phyloP scores from a whole-genome alignment of 495 filamentous ascomycete species.

The Chlorociboria aeruginascens region DNA sequence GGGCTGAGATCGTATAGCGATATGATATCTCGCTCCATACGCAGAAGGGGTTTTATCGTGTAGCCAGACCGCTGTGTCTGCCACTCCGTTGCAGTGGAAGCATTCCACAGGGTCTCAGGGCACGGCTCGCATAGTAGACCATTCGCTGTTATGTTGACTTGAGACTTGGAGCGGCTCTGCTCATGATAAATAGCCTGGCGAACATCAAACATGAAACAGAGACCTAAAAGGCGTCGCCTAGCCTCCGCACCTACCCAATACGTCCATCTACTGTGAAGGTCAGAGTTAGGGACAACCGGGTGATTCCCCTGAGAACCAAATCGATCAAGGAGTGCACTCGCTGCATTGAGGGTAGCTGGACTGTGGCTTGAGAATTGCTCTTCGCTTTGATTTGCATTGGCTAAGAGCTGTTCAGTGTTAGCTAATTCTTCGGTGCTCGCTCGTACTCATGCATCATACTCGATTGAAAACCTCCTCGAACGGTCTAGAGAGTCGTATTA shows the following conservation, averaged over 20 bases:
- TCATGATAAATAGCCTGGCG: constrained; percentile 38
- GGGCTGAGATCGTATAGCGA: background rate
- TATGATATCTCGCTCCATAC: constrained; percentile 3
- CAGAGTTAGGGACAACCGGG: background rate
- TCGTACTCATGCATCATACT: constrained; percentile 30
- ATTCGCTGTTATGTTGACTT: background rate
- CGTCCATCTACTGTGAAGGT: constrained; percentile 23
- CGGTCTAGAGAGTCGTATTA: constrained; percentile 29
- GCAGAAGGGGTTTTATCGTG: background rate
- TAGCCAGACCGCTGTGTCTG: background rate
- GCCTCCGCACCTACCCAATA: constrained; percentile 36
- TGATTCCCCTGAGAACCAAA: constrained; percentile 1
- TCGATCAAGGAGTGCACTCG: constrained; percentile 4
- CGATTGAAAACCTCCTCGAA: constrained; percentile 39
- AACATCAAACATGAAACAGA: constrained; percentile 38
- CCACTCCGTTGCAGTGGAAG: constrained; percentile 15
- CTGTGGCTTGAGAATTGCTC: constrained; percentile 1
- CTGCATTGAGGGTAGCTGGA: background rate
- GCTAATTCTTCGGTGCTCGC: background rate
- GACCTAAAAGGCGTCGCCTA: constrained; percentile 34
- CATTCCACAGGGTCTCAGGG: constrained; percentile 15
- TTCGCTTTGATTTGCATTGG: background rate
- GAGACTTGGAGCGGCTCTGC: constrained; percentile 21
- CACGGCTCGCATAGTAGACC: constrained; percentile 9
- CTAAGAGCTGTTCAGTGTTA: constrained; percentile 6